Conservation (phyloP, 1,284 basidiomycete species). For the Boletus mariae region DNA sequence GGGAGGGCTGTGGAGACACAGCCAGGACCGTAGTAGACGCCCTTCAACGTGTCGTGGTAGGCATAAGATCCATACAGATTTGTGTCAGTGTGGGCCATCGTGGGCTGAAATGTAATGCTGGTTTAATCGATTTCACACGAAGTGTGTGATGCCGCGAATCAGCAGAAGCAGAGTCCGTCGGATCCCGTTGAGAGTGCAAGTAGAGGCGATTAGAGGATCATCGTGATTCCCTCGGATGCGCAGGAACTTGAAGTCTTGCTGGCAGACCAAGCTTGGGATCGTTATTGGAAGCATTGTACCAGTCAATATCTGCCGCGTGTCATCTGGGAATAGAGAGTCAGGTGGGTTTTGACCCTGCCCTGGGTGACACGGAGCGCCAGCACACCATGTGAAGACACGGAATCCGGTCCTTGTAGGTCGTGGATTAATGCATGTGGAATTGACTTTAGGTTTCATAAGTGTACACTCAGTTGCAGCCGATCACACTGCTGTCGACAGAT, state of each 20-base stretch:
- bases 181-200: slow-evolving; percentile 10
- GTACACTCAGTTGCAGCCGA: too few relatives aligned
- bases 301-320: too few relatives aligned
- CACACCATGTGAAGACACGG: slow-evolving; percentile 45
- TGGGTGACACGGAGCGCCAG: slow-evolving; percentile 37
- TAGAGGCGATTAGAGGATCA: too few relatives aligned
- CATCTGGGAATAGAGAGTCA: too few relatives aligned
- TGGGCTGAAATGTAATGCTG: neutral
- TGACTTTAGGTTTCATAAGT: slow-evolving; percentile 13
- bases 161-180: slow-evolving; percentile 8
- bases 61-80: slow-evolving; percentile 52
- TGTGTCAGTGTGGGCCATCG: slow-evolving; percentile 12
- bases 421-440: slow-evolving; percentile 16
- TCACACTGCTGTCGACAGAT: too few relatives aligned
- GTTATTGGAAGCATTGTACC: slow-evolving; percentile 2
- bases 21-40: slow-evolving; percentile 67
- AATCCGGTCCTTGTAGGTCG: slow-evolving; percentile 29
- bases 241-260: neutral
- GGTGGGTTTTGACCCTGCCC: too few relatives aligned
- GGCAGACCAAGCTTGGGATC: neutral
- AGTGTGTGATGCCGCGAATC: slow-evolving; percentile 11
- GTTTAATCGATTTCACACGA: too few relatives aligned
- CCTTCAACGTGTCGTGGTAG: slow-evolving; percentile 62
- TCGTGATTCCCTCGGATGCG: slow-evolving; percentile 21
- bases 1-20: slow-evolving; percentile 58